phyloP scores from a whole-genome alignment of 2,329 filamentous ascomycete species.

The Paraphaeosphaeria minitans region DNA sequence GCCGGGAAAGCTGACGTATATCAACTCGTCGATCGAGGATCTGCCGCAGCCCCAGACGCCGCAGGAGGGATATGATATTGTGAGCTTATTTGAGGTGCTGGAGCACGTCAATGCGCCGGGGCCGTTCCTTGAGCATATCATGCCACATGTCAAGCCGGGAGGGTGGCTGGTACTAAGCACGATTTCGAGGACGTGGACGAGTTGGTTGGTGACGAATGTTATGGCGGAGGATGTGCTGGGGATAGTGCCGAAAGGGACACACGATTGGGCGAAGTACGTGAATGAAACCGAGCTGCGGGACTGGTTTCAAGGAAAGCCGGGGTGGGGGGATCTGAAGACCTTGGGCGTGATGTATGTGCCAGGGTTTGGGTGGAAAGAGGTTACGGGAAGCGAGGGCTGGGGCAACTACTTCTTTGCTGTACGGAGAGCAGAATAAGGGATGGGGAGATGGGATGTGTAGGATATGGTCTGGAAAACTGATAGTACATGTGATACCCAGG shows the following conservation, averaged over 20 bases:
- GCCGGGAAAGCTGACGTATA: constrained; percentile 67
- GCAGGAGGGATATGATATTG: constrained; percentile 70
- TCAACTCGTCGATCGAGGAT: constrained; percentile 77
- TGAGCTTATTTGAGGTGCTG: constrained; percentile 91
- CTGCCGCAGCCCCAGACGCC: constrained; percentile 50
- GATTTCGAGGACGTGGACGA: constrained; percentile 85
- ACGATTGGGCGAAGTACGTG: constrained; percentile 96
- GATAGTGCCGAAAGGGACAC: constrained; percentile 89
- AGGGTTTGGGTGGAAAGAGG: constrained; percentile 85
- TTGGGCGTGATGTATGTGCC: constrained; percentile 91
- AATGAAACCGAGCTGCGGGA: constrained; percentile 75
- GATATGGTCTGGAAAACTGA: constrained; percentile 5
- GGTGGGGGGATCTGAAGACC: constrained; percentile 58
- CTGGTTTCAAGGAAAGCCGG: constrained; percentile 51
- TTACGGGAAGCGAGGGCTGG: constrained; percentile 78
- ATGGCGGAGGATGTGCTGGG: constrained; percentile 85
- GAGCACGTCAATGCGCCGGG: constrained; percentile 85
- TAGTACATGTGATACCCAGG: constrained; percentile 31
- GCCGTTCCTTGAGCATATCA: constrained; percentile 72
- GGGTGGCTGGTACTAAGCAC: constrained; percentile 94
- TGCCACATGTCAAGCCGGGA: constrained; percentile 81
- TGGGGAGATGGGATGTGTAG: constrained; percentile 2
- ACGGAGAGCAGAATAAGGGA: constrained; percentile 53
- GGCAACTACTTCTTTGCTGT: constrained; percentile 98
- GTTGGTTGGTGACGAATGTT: constrained; percentile 90